Evolutionary conservation across 108 stramenopile genomes (phyloP), one percentile per base, ranked within the genome.

Genomic region (Nitzschia sp.): DNA sequence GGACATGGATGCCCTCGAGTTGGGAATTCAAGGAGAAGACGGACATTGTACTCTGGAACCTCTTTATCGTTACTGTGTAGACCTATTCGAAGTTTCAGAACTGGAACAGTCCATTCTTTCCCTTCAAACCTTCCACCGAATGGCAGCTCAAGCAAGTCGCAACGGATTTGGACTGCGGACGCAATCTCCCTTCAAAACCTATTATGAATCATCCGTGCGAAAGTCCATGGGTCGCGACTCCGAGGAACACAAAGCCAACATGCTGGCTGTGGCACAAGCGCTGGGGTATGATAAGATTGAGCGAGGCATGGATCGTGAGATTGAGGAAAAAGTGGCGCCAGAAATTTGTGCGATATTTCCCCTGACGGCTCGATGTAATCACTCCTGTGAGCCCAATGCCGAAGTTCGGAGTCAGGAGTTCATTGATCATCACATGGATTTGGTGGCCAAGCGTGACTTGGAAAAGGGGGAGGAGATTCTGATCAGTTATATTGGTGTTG

Each of bases 361-460:
- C 0, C 55, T 83, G 43, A 77, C 80, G 3, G 62, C 86, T 19
- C 54, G 64, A 11, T 80, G 81, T 53, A 83, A 83, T 54, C 83
- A 83, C 55, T 80, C 76, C 11, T 83, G 83, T 57, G 79, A 67
- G 19, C 76, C 76, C 12, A 68, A 67, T 64, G 83, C 79, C 21
- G 69, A 77, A 48, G 48, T 80, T 10, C 50, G 51, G 40, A 58
- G 75, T 41, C 78, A 80, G 56, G 78, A 77, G 42, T 87, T 75
- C 61, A 62, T 80, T 8, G 86, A 84, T 61, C 63, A 56, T 24
- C 71, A 72, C 63, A 72, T 87, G 11, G 86, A 87, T 75, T 11
- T 87, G 14, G 77, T 84, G 2, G 83, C 86, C 0, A 53, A 29
- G 41, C 40, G 71, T 10, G 76, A 80, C 26, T 75, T 87, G 7